Evolutionary conservation across 805 yeast genomes (phyloP), one percentile per base, ranked within the genome.

Genomic region (Ogataea ramenticola): DNA sequence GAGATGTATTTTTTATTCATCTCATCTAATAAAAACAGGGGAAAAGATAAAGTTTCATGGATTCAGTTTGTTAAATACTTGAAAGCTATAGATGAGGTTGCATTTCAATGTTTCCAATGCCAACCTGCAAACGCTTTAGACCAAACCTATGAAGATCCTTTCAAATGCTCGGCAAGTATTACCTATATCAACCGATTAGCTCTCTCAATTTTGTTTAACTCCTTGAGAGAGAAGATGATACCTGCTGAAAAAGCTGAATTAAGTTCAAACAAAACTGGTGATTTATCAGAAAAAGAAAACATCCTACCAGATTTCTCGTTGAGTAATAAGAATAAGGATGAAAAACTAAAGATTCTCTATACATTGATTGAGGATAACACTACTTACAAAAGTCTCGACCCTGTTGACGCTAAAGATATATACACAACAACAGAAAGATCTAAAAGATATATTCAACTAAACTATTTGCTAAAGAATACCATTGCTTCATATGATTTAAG

Each of bases 401-500:
- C 41, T 4, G 15, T 16, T 21, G 8, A 36, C 44, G 5, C n/a
- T 40, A 3, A 42, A 29, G 31, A 36, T 36, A 34, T 40, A 22
- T 26, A 43, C 39, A 35, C 62, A 15, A 46, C 58, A 15, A 63
- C 68, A 0, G 42, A 63, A 4, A 54, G 48, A 44, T 36, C 50
- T 2, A 52, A 44, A 20, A 48, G 65, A 42, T 43, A 55, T 22
- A 48, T 48, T 14, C 63, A 61, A 44, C 41, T 64, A 34, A 55
- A 47, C 19, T 41, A 47, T 31, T 43, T 64, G 20, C 49, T 64
- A 3, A 35, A 47, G 3, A 45, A 43, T 1, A 57, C 56, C 5
- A 62, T 73, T 1, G 68, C 80, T 1, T 64, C 65, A n/a, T 61
- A 60, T 17, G 50, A 48, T 3, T 58, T 79, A 24, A 61, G 70